Evolutionary conservation across 345 rosid genomes (phyloP), one percentile per base, ranked within the genome.

Genomic region (Syzygium oleosum): DNA sequence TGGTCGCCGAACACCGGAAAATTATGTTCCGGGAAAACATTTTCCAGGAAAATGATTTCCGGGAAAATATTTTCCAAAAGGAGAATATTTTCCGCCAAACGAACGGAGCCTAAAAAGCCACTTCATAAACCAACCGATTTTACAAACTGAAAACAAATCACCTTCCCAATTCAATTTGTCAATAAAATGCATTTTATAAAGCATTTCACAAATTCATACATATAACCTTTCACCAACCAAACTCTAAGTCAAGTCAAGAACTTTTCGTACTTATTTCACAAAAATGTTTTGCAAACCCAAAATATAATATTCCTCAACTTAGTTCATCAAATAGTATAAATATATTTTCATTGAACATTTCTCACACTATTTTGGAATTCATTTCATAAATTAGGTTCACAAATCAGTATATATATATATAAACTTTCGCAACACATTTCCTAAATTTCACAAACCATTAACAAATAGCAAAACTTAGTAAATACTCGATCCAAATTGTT

Each of bases 111-210:
- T n/a, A 58, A 4, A 58, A 25, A 25, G 25, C 25, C 0, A 25
- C 25, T 0, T 58, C 3, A 58, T 58, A 25, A 58, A 58, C 29
- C 0, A 2, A 29, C 29, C 0, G 1, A 14, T 58, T 58, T 58
- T 25, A 58, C 14, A 25, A 51, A 51, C 11, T 4, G 4, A 25
- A 25, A 58, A 4, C 3, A 58, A 58, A 58, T 25, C 65, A 58
- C 15, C 65, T 11, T 58, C 12, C 29, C 65, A 58, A 25, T 25
- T 58, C 15, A 4, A 4, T 58, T 58, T 58, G 11, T 58, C 65
- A 58, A 58, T 2, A 25, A 25, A 25, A 25, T 58, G 29, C 65
- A 58, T 58, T 58, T 58, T 58, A 25, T 58, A 58, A 58, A 58
- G 65, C 65, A 58, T 58, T 58, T 58, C 65, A 58, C 65, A 58